Base-by-base conservation (phyloP, 1,284 basidiomycete genomes). In the Tilletiopsis washingtonensis region DNA sequence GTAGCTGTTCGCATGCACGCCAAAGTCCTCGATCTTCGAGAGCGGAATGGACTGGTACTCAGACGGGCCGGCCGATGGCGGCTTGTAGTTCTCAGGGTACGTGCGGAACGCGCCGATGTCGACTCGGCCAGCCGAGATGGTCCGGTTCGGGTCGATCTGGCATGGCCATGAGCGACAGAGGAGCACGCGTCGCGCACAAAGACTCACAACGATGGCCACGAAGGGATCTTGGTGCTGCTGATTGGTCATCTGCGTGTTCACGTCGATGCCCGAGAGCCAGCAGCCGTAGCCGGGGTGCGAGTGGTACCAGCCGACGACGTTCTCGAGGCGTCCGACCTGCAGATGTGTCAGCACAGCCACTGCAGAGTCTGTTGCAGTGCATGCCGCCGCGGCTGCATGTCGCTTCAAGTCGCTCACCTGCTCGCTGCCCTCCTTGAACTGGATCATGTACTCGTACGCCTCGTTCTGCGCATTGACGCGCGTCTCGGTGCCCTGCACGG, bases 221-320 rank as follows among this genome's bases (percentile, higher is more conserved):
- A 96, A 99, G 1, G 93, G 93, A 75, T 98, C 93, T 71, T 88
- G 86, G 76, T 83, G 91, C 67, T 83, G 84, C 73, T 98, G 93
- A 73, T 97, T 93, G 64, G 84, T 91, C 76, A 86, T 81, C 74
- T 98, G 93, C 0, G 93, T 98, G 74, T 85, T 86, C 48, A 98
- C 91, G 77, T 99, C 94, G 36, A 98, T 94, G 64, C 89, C 91
- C 44, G 90, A 94, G 36, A 99, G 78, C 94, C 94, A 99, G 76
- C 94, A 99, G 4, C 94, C 94, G 74, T 98, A 99, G 25, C 94
- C 94, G 47, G 94, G 94, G 78, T 99, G 94, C 43, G 94, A 98
- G 73, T 98, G 93, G 73, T 98, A 98, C 93, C 93, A 98, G n/a
- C 93, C 93, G 52, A 96, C 85, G 4, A 85, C 84, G 65, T 94